phyloP scores from a whole-genome alignment of 345 rosid genomes.

The Eucalyptus sideroxylon region DNA sequence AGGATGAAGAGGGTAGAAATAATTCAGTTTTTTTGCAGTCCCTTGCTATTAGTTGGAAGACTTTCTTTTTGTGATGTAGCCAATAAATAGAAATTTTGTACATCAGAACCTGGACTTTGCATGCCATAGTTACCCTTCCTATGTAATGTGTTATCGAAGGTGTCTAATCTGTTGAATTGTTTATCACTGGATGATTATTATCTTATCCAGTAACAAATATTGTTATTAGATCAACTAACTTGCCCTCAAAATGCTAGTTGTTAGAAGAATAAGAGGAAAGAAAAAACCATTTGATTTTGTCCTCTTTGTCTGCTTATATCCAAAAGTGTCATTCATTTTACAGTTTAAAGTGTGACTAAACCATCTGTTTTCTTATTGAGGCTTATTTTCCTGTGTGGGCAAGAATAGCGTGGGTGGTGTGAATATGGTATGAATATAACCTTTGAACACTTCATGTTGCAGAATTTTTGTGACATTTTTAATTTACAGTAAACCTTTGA shows the following conservation, averaged over 20 bases:
- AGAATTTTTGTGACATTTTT: background rate
- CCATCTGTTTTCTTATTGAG: background rate
- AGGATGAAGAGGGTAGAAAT: background rate
- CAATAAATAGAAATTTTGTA: background rate
- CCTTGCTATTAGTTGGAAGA: background rate
- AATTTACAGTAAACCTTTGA: background rate
- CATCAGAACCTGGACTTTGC: background rate
- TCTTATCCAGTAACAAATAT: background rate
- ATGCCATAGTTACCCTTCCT: background rate
- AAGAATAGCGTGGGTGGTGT: background rate
- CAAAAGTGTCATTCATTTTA: background rate
- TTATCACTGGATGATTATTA: background rate
- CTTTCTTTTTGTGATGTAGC: background rate
- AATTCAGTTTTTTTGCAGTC: background rate
- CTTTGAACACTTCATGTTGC: background rate
- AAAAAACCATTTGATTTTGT: background rate
- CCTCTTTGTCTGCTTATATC: background rate
- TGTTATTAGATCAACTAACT: background rate
- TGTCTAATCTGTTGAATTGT: background rate
- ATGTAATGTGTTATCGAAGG: background rate
- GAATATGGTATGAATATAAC: background rate
- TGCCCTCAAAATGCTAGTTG: background rate
- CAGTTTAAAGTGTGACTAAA: background rate
- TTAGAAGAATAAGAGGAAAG: background rate
- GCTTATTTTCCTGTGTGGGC: background rate